These are phyloP conservation scores for Phalaenopsis hybrid DNA, from an alignment of 116 monocot genomes.

Conservation along the genomic window DNA sequence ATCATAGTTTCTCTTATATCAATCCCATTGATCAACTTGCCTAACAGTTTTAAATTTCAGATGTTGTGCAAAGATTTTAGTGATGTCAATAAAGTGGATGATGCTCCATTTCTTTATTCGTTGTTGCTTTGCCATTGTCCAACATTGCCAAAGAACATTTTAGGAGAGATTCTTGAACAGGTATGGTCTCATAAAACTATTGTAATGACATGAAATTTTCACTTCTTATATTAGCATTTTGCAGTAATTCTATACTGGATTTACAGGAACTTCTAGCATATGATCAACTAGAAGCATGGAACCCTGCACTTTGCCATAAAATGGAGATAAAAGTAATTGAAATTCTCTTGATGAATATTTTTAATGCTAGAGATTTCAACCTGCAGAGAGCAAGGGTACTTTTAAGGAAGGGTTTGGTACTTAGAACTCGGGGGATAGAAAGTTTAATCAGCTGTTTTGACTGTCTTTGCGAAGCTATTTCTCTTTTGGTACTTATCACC, in stretches of 20 bases:
- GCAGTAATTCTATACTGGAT: not conserved
- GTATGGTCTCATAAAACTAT: constrained; percentile 13
- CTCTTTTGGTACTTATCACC: constrained; percentile 32
- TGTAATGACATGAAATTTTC: not conserved
- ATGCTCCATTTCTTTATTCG: constrained; percentile 31
- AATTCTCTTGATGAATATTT: constrained; percentile 41
- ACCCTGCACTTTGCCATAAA: no score
- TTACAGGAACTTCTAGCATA: constrained; percentile 26
- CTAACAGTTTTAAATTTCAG: constrained; percentile 1
- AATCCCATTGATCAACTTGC: not conserved
- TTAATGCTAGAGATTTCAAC: constrained; percentile 18
- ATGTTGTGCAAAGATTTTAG: constrained; percentile 23
- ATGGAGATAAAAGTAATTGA: constrained; percentile 3
- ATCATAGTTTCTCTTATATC: not conserved
- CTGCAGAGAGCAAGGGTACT: constrained; percentile 36
- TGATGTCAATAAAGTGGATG: constrained; percentile 22
- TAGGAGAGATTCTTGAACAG: constrained; percentile 40
- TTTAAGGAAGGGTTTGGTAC: constrained; percentile 29
- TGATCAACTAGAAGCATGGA: no score
- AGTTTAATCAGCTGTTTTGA: constrained; percentile 31
- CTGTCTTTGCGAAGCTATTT: constrained; percentile 45
- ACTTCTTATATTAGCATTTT: not conserved
- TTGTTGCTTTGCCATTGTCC: constrained; percentile 18
- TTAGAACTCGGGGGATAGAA: constrained; percentile 41
- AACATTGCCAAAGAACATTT: constrained; percentile 17